Evolutionary conservation across 1,139 yeast species (phyloP).

Genomic region (Blastobotrys raffinosifermentans): DNA sequence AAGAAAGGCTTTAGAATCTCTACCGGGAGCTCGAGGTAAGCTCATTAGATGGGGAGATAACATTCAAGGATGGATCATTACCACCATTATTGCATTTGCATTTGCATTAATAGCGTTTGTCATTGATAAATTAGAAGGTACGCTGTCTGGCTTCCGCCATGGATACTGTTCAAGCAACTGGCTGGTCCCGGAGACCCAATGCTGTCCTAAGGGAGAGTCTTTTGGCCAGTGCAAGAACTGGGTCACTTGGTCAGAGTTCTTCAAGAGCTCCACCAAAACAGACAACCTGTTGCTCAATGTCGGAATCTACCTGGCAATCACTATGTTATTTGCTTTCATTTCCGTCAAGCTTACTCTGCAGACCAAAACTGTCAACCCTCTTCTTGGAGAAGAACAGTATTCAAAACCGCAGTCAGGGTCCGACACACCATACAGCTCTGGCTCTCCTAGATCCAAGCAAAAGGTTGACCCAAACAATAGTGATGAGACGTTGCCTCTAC

Average conservation of each 20-base stretch:
- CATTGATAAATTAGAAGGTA: slow-evolving; percentile 48
- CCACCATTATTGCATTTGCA: slow-evolving; percentile 43
- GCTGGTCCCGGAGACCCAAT: slow-evolving; percentile 42
- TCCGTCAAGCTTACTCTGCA: slow-evolving; percentile 46
- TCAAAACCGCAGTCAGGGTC: background rate
- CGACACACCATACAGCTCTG: background rate
- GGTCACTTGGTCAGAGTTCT: slow-evolving; percentile 42
- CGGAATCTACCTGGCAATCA: slow-evolving; percentile 38
- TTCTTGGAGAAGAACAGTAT: slow-evolving; percentile 4
- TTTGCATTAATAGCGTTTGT: slow-evolving; percentile 48
- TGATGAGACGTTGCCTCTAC: slow-evolving; percentile 2
- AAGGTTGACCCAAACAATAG: background rate
- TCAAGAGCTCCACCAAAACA: slow-evolving; percentile 7
- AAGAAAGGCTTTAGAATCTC: slow-evolving; percentile 36
- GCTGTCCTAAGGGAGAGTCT: slow-evolving; percentile 34
- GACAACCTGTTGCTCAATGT: slow-evolving; percentile 32
- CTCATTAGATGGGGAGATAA: slow-evolving; percentile 30
- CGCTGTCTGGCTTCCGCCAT: slow-evolving; percentile 48
- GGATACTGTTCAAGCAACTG: slow-evolving; percentile 50
- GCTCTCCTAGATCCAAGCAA: background rate
- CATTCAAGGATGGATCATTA: slow-evolving; percentile 46
- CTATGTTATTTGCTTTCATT: slow-evolving; percentile 41
- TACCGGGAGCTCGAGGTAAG: slow-evolving; percentile 35
- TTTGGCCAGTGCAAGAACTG: slow-evolving; percentile 37
- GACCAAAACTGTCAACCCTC: slow-evolving; percentile 40